phyloP scores from a whole-genome alignment of 352 stramenopile species.

The Peronospora destructor region DNA sequence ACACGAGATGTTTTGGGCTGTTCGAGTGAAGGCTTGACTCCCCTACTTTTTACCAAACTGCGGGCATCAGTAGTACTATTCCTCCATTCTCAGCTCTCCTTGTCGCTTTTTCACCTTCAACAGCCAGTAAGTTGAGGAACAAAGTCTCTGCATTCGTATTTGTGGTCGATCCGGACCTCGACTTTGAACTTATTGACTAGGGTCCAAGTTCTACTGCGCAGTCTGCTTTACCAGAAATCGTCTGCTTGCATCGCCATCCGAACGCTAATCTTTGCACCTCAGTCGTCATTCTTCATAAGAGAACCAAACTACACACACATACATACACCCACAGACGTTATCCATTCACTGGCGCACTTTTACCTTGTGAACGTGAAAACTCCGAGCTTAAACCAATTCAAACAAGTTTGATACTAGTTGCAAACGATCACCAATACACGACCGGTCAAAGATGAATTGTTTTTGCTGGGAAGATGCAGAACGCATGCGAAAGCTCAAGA shows the following conservation, averaged over 20 bases:
- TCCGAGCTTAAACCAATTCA: no score
- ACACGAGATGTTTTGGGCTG: no score
- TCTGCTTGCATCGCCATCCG: slow-evolving; percentile 9
- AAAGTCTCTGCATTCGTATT: no score
- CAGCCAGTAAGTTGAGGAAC: no score
- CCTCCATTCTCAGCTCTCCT: no score
- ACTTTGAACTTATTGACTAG: slow-evolving; percentile 15
- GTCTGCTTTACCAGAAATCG: slow-evolving; percentile 24
- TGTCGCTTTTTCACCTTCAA: no score
- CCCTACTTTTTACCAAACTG: no score
- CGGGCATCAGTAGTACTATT: no score
- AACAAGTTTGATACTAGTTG: background rate
- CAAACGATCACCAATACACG: background rate
- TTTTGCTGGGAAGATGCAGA: slow-evolving; percentile 36
- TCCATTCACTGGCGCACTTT: slow-evolving; percentile 17
- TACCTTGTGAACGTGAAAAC: slow-evolving; percentile 18
- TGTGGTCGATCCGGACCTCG: no score
- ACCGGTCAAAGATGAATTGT: slow-evolving; percentile 13
- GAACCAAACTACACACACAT: background rate
- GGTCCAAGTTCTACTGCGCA: slow-evolving; percentile 10
- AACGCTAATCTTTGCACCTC: background rate
- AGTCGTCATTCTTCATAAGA: background rate
- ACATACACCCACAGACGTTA: no score
- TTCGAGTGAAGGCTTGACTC: no score
- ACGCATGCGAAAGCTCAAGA: slow-evolving; percentile 33